phyloP scores from a whole-genome alignment of 495 filamentous ascomycete genomes.

The Aspergillus haitiensis region DNA sequence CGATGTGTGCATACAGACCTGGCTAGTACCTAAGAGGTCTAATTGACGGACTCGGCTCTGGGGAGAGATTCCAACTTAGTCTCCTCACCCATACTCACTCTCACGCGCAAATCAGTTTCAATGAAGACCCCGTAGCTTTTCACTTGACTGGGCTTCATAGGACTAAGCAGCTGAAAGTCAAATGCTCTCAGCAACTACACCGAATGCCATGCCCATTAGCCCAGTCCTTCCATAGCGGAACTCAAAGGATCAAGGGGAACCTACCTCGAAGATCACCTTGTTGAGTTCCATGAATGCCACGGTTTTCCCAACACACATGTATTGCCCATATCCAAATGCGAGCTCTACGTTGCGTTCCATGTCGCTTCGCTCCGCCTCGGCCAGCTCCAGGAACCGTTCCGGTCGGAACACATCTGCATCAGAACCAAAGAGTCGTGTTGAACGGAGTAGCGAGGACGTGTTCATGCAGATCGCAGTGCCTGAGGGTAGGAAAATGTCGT shows the following conservation, averaged over 20 bases:
- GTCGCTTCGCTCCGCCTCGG: background rate
- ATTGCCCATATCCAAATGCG: slow-evolving; percentile 2
- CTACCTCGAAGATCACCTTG: slow-evolving; percentile 5
- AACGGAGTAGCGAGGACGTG: background rate
- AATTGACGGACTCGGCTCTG: too few species aligned
- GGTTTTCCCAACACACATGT: background rate
- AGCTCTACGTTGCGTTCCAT: slow-evolving; percentile 1
- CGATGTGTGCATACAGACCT: too few species aligned
- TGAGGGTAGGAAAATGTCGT: background rate
- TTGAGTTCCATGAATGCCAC: background rate
- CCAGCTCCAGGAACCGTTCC: background rate
- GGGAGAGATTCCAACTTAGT: too few species aligned
- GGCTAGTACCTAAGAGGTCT: too few species aligned
- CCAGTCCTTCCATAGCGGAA: background rate
- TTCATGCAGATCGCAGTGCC: background rate
- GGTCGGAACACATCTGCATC: slow-evolving; percentile 5
- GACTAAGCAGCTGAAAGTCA: background rate
- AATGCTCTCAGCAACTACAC: background rate
- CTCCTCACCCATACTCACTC: background rate
- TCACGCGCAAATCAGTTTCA: background rate
- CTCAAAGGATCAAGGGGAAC: background rate
- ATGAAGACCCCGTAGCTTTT: background rate
- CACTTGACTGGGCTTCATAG: background rate
- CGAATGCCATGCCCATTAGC: background rate
- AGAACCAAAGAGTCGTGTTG: background rate